phyloP scores from a whole-genome alignment of 129 eudicot genomes.

The Gnaphalium uliginosum region DNA sequence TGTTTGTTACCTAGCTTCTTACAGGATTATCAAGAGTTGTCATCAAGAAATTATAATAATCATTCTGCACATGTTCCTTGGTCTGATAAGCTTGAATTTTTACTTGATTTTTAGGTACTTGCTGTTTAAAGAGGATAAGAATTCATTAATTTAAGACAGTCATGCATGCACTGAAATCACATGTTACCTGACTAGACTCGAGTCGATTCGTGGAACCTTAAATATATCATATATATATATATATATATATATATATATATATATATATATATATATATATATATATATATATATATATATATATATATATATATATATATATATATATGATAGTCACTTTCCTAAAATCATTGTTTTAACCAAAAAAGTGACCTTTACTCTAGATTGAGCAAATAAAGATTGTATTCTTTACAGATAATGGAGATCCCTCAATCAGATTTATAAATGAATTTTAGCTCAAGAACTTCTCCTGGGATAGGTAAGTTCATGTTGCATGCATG shows the following conservation, averaged over 20 bases:
- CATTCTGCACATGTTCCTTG: conserved; percentile 11
- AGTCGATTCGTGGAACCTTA: conserved; percentile 8
- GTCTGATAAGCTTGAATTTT: neutral
- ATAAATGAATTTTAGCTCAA: neutral
- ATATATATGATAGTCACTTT: conserved; percentile 23
- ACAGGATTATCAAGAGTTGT: conserved; percentile 13
- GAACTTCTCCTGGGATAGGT: neutral
- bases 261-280: too few relatives aligned
- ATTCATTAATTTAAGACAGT: conserved; percentile 8
- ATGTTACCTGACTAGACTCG: conserved; percentile 4
- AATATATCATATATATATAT: conserved; percentile 16
- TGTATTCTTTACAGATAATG: conserved; percentile 16
- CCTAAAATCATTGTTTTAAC: conserved; percentile 24
- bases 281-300: too few relatives aligned
- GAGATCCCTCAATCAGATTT: conserved; percentile 23
- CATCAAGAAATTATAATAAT: neutral
- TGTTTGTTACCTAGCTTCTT: neutral
- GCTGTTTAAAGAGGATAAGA: conserved; percentile 24
- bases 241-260: too few relatives aligned
- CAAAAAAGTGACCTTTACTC: conserved; percentile 22
- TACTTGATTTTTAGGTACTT: conserved; percentile 18
- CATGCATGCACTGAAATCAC: conserved; percentile 2
- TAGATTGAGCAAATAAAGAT: conserved; percentile 9
- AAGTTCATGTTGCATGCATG: neutral
- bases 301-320: too few relatives aligned